These are phyloP conservation scores for Ganoderma meredithae DNA, from an alignment of 1,284 basidiomycete species.

Conservation along the genomic window DNA sequence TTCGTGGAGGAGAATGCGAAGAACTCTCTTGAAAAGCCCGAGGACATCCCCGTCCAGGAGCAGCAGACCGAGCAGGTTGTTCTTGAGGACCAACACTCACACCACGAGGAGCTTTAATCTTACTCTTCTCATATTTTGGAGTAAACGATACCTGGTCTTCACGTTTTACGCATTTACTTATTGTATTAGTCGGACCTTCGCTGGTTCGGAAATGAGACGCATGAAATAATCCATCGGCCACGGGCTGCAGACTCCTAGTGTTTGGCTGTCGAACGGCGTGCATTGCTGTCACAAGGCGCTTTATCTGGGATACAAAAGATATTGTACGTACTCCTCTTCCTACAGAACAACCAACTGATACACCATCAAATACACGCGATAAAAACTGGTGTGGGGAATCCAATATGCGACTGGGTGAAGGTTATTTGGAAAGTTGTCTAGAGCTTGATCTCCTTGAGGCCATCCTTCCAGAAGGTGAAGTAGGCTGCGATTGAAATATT, in stretches of 20 bases:
- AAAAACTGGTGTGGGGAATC: constrained; percentile 24
- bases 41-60: constrained; percentile 38
- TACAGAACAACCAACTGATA: constrained; percentile 29
- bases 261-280: background rate
- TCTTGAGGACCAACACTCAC: constrained; percentile 31
- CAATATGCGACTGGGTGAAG: constrained; percentile 9
- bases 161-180: constrained; percentile 21
- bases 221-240: background rate
- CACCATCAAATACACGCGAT: constrained; percentile 29
- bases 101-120: constrained; percentile 45
- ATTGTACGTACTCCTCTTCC: constrained; percentile 30
- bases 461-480: constrained; percentile 95
- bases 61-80: constrained; percentile 34
- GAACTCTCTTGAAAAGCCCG: constrained; percentile 60
- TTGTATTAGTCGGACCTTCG: constrained; percentile 25
- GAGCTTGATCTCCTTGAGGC: constrained; percentile 80
- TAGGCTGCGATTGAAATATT: constrained; percentile 64
- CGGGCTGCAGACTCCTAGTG: no score
- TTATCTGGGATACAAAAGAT: constrained; percentile 31
- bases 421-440: constrained; percentile 38
- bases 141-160: constrained; percentile 24
- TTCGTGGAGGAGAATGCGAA: constrained; percentile 86
- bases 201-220: constrained; percentile 24
- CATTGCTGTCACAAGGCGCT: constrained; percentile 21
- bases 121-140: constrained; percentile 9